Percentiles rank a stretch among this genome's conserved stretches.
These are phyloP conservation scores for Erodium maritimum DNA, from an alignment of 345 rosid genomes.

Conservation along the genomic window DNA sequence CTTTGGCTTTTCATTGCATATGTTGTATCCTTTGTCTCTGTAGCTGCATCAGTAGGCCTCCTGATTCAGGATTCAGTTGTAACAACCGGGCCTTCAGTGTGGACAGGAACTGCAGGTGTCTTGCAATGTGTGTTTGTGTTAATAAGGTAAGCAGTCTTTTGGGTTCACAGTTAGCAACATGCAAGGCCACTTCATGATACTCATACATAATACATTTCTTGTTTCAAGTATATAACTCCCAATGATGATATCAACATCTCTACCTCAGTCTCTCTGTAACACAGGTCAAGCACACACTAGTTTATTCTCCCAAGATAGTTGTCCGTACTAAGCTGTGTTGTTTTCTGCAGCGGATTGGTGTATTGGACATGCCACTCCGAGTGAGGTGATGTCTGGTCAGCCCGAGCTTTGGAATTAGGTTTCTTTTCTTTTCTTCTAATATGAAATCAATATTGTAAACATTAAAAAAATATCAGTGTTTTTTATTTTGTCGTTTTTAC, in stretches of 20 bases:
- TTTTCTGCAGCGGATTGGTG: conserved; percentile 65
- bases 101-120: conserved; percentile 96
- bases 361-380: conserved; percentile 77
- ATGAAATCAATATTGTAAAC: too few relatives aligned
- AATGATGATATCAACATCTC: too few relatives aligned
- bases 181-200: not conserved
- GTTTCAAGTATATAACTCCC: too few relatives aligned
- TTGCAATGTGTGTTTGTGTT: conserved; percentile 89
- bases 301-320: not conserved
- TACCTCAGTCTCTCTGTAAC: not conserved
- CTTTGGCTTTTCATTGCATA: conserved; percentile 95
- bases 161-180: not conserved
- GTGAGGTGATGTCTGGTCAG: conserved; percentile 9
- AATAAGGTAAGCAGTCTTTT: conserved; percentile 37
- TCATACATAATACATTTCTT: not conserved
- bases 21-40: conserved; percentile 84
- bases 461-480: too few relatives aligned
- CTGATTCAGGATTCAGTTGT: conserved; percentile 82
- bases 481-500: too few relatives aligned
- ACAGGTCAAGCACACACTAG: not conserved
- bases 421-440: too few relatives aligned
- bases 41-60: conserved; percentile 91
- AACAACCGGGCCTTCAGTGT: conserved; percentile 62
- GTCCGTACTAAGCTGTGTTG: not conserved
- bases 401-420: too few relatives aligned